Percentiles rank a stretch among this genome's conserved stretches.
phyloP scores from a whole-genome alignment of 2,329 filamentous ascomycete species.

The Pleoardoris graminearum region DNA sequence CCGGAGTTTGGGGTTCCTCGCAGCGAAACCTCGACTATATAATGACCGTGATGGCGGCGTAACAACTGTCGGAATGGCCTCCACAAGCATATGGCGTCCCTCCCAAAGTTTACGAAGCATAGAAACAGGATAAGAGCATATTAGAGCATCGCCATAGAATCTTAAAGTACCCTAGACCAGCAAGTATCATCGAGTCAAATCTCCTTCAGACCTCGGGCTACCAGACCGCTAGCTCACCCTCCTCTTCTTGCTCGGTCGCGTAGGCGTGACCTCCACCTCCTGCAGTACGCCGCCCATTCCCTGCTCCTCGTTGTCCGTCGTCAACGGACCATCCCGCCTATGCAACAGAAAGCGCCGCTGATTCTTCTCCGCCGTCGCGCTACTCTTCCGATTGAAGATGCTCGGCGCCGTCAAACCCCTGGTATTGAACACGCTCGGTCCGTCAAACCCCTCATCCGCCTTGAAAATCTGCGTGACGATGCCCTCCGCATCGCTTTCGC shows the following conservation, averaged over 20 bases:
- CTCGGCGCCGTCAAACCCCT: not conserved
- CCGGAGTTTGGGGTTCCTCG: constrained; percentile 3
- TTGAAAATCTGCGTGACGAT: not conserved
- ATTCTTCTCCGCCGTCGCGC: not conserved
- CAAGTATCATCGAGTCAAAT: no score
- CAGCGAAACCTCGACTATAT: not conserved
- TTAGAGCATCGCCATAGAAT: no score
- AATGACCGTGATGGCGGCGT: not conserved
- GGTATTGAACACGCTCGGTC: constrained; percentile 1
- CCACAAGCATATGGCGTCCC: no score
- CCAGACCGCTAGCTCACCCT: not conserved
- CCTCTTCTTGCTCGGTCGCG: not conserved
- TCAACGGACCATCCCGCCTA: not conserved
- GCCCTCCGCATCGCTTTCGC: not conserved
- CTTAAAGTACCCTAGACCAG: no score
- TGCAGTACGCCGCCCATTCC: not conserved
- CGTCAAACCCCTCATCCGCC: not conserved
- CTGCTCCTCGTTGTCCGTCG: not conserved
- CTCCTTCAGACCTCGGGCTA: no score
- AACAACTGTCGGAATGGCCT: not conserved
- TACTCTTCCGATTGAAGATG: not conserved
- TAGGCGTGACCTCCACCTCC: not conserved
- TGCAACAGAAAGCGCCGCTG: not conserved
- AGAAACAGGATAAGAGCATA: no score
- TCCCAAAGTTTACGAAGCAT: no score